Base-by-base conservation (phyloP, 2,329 filamentous ascomycete genomes). In the Thelonectria blattea region DNA sequence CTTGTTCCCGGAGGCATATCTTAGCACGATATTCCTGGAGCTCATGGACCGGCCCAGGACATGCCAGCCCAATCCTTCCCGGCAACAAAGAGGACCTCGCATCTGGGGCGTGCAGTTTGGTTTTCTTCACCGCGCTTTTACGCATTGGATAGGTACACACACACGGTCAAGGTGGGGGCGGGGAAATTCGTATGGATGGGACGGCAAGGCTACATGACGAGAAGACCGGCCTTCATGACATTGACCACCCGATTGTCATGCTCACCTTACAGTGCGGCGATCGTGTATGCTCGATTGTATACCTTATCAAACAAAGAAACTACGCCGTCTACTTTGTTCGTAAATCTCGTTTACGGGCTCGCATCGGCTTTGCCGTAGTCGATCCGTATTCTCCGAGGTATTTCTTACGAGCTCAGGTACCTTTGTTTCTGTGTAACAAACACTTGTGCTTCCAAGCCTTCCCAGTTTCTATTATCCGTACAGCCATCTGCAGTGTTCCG, bases 1-100 rank as follows among this genome's bases (percentile, higher is more conserved):
- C 58, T 60, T 60, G 42, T 47, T 56, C 49, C 58, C 47, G 58
- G n/a, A n/a, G 47, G 42, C 42, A 53, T 22, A 50, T 43, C 52
- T 52, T 27, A 48, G 51, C 49, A 55, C 41, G 43, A 52, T 51
- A 47, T 41, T 20, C 48, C 32, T 24, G 6, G 22, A 24, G 22
- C 22, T n/a, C 22, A 24, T 24, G 22, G 22, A 24, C 22, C 22
- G 6, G 34, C 34, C 7, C 3, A 37, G 34, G 34, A 3, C 34
- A 37, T 14, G 34, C 34, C 34, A 37, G 34, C 9, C 32, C 32
- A 34, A 14, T 34, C 32, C 32, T 14, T 15, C 34, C 12, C 34
- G 34, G 17, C 18, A n/a, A 11, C 12, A 43, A n/a, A n/a, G n/a
- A 43, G 41, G 41, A 20, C 41, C 41, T 43, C 39, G 15, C 41